Conservation (phyloP, 306 rosid genomes). For the Corylus heterophylla region DNA sequence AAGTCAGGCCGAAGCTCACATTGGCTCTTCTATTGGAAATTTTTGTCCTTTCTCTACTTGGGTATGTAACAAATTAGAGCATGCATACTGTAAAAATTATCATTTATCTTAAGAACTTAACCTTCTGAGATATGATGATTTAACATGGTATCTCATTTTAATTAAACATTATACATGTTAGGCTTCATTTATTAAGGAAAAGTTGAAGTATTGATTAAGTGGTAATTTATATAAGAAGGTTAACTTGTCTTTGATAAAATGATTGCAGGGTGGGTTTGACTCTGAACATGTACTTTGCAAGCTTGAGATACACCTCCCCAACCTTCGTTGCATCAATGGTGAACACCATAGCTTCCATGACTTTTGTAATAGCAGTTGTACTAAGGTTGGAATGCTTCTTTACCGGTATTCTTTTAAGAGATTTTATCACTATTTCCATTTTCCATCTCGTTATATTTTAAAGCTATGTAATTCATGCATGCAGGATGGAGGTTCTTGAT, state of each 20-base stretch:
- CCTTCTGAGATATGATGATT: no score
- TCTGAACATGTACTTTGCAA: constrained; percentile 72
- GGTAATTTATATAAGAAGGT: no score
- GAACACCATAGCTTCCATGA: constrained; percentile 72
- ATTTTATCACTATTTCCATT: background rate
- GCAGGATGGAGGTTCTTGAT: constrained; percentile 62
- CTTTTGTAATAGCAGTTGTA: constrained; percentile 69
- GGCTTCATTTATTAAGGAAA: no score
- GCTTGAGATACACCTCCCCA: constrained; percentile 74
- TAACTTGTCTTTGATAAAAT: constrained; percentile 2
- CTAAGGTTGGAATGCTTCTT: constrained; percentile 45
- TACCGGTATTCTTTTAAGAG: background rate
- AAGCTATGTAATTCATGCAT: background rate
- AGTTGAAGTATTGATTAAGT: background rate
- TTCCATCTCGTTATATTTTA: background rate
- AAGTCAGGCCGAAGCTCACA: constrained; percentile 66
- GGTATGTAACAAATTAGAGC: constrained; percentile 43
- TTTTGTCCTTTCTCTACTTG: constrained; percentile 73
- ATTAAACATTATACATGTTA: no score
- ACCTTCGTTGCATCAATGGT: constrained; percentile 68
- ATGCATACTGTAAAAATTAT: background rate
- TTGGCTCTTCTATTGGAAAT: constrained; percentile 57
- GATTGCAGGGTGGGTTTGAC: constrained; percentile 60
- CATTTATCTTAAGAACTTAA: no score
- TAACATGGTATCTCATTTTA: no score